Evolutionary conservation across 2,329 filamentous ascomycete species (phyloP).

Genomic region (Verticillium klebahnii): DNA sequence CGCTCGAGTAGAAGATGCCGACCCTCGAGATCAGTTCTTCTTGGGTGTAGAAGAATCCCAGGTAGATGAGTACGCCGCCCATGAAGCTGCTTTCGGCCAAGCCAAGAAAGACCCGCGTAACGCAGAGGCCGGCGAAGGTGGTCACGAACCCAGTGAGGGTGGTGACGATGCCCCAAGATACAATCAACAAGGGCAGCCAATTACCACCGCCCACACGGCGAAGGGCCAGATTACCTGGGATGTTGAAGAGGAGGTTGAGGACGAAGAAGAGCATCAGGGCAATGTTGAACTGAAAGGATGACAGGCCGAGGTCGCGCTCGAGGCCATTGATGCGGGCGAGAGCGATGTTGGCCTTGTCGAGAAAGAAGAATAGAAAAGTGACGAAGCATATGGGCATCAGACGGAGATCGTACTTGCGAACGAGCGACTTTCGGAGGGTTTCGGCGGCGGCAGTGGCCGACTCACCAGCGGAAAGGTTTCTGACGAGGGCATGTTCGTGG

Average conservation of each 20-base stretch:
- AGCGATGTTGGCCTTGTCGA: conserved; percentile 13
- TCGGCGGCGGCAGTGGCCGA: neutral
- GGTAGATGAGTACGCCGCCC: conserved; percentile 17
- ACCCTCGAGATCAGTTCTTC: conserved; percentile 17
- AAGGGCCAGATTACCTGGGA: conserved; percentile 17
- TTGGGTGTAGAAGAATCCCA: conserved; percentile 19
- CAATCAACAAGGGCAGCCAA: conserved; percentile 14
- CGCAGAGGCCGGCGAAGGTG: conserved; percentile 14
- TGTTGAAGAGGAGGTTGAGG: conserved; percentile 17
- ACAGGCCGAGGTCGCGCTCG: conserved; percentile 7
- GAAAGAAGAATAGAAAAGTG: conserved; percentile 10
- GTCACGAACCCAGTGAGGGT: conserved; percentile 16
- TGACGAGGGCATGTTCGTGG: neutral
- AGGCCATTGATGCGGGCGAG: conserved; percentile 14
- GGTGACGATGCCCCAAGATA: conserved; percentile 17
- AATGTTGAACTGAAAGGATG: conserved; percentile 12
- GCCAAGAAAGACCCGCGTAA: conserved; percentile 16
- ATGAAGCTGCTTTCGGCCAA: conserved; percentile 18
- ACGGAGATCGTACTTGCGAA: conserved; percentile 11
- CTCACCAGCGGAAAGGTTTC: neutral
- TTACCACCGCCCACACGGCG: conserved; percentile 15
- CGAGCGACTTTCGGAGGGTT: neutral
- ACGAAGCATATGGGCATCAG: conserved; percentile 10
- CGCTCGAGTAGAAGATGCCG: conserved; percentile 17
- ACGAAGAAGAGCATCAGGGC: conserved; percentile 18